Percentiles rank a stretch among this genome's conserved stretches.
Evolutionary conservation across 768 basidiomycete genomes (phyloP).

Genomic region (Pleurotus tuber-regium): DNA sequence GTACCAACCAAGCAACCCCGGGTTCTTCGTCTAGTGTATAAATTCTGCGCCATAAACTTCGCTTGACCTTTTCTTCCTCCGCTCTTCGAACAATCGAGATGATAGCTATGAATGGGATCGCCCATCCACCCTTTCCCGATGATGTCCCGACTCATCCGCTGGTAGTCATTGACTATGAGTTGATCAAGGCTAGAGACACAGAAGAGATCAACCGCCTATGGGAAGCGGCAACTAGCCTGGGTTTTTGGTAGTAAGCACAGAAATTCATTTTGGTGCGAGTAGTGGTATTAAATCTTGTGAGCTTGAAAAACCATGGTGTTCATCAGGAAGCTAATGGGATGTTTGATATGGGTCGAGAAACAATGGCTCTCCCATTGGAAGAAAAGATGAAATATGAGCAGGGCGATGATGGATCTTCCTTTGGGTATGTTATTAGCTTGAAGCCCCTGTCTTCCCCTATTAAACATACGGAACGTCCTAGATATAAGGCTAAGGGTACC

Average conservation of each 20-base stretch:
- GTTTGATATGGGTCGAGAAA: constrained; percentile 55
- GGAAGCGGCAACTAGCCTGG: constrained; percentile 33
- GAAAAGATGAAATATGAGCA: constrained; percentile 61
- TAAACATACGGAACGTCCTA: constrained; percentile 10
- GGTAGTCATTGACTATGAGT: constrained; percentile 34
- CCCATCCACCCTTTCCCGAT: constrained; percentile 31
- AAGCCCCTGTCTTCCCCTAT: background rate
- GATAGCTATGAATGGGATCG: no score
- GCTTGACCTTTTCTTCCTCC: no score
- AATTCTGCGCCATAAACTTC: no score
- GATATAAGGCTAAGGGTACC: constrained; percentile 63
- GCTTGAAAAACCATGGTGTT: constrained; percentile 55
- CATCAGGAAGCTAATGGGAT: constrained; percentile 45
- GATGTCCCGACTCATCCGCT: constrained; percentile 38
- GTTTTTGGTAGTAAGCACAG: constrained; percentile 47
- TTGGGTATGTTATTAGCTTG: constrained; percentile 29
- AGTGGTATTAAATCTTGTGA: constrained; percentile 14
- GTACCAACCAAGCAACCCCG: no score
- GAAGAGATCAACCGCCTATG: constrained; percentile 33
- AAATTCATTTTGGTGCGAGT: constrained; percentile 7
- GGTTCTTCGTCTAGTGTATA: no score
- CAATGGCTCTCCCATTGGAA: constrained; percentile 50
- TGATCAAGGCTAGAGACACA: constrained; percentile 26
- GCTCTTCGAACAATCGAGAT: no score
- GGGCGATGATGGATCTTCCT: constrained; percentile 42